A percentile compares a stretch with the other conserved stretches of the same genome.
These are phyloP conservation scores for Aspergillus ustus DNA, from an alignment of 2,329 filamentous ascomycete genomes.

Conservation along the genomic window DNA sequence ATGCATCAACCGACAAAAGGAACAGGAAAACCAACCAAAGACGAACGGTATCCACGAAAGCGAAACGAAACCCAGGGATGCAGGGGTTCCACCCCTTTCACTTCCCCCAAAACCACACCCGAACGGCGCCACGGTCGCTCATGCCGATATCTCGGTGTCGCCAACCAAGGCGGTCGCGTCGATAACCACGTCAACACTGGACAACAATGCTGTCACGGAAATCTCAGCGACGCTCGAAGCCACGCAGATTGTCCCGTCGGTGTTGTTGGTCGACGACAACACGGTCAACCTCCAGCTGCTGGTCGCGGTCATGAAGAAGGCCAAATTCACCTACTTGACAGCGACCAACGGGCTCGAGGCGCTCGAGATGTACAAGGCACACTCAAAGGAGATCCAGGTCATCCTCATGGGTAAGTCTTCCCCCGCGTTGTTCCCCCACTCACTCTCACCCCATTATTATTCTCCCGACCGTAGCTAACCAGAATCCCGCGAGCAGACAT, in stretches of 20 bases:
- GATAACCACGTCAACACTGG: not conserved
- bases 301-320: conserved; percentile 17
- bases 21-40: not conserved
- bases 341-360: conserved; percentile 14
- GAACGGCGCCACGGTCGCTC: not conserved
- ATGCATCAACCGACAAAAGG: not conserved
- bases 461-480: not conserved
- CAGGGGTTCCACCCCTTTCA: not conserved
- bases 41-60: not conserved
- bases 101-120: not conserved
- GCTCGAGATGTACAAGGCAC: conserved; percentile 2
- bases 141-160: not conserved
- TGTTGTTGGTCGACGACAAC: conserved; percentile 15
- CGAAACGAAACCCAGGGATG: not conserved
- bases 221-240: conserved; percentile 2
- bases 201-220: not conserved
- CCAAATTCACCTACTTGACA: not conserved
- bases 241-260: conserved; percentile 1
- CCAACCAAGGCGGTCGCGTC: not conserved
- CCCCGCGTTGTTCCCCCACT: not conserved
- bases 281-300: conserved; percentile 17
- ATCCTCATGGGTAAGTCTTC: conserved; percentile 13
- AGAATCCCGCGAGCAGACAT: conserved; percentile 1
- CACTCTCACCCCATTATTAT: not conserved
- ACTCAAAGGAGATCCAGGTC: conserved; percentile 5